These are phyloP conservation scores for Fusarium neocosmosporiellum DNA, from an alignment of 2,329 filamentous ascomycete species.

Conservation along the genomic window DNA sequence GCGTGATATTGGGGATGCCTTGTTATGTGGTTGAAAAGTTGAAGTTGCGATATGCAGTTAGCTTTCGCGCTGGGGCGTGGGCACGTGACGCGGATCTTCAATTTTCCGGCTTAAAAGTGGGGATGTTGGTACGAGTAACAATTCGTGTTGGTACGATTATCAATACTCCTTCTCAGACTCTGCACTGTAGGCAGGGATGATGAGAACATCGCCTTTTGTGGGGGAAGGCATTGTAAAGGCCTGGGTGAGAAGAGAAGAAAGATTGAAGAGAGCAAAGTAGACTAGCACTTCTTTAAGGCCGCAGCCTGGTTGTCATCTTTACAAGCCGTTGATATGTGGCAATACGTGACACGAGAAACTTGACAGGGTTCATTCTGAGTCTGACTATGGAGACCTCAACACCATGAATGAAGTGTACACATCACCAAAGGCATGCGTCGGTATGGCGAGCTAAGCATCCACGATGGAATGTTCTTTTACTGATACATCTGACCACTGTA, in stretches of 20 bases:
- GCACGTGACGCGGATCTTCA: too few relatives aligned
- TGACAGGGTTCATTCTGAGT: neutral
- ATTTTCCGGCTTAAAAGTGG: too few relatives aligned
- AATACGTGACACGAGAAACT: neutral
- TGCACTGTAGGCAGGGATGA: slow-evolving; percentile 13
- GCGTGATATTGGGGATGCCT: too few relatives aligned
- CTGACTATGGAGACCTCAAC: neutral
- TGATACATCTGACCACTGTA: neutral
- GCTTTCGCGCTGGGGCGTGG: too few relatives aligned
- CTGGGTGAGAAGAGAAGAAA: neutral
- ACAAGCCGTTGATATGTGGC: neutral
- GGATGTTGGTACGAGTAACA: too few relatives aligned
- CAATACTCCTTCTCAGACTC: slow-evolving; percentile 28
- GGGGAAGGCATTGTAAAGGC: slow-evolving; percentile 25
- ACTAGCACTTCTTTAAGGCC: neutral
- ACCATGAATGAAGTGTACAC: neutral
- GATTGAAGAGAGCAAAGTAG: neutral
- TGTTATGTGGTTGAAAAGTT: too few relatives aligned
- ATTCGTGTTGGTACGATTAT: too few relatives aligned
- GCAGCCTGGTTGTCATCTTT: neutral
- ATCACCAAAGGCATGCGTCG: neutral
- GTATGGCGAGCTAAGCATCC: neutral
- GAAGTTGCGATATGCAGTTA: too few relatives aligned
- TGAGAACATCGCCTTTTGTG: slow-evolving; percentile 9
- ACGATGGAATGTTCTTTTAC: neutral